phyloP scores from a whole-genome alignment of 192 early-diverging fungal species.

The Coemansia sp. region DNA sequence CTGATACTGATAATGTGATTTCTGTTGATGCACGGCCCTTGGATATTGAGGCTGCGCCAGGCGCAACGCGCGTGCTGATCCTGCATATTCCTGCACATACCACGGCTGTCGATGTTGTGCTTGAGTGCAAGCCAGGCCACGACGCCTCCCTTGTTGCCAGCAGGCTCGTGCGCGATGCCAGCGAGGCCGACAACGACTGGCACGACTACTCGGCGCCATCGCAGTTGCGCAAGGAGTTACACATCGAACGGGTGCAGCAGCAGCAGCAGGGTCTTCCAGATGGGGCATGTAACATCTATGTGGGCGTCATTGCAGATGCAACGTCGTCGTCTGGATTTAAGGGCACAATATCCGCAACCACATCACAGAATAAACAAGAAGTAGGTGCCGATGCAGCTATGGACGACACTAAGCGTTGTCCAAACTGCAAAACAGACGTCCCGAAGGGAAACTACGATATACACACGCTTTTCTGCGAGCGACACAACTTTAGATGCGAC shows the following conservation, averaged over 20 bases:
- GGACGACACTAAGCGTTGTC: constrained; percentile 50
- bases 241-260: constrained; percentile 10
- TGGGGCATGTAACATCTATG: constrained; percentile 19
- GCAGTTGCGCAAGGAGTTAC: constrained; percentile 23
- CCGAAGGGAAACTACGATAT: constrained; percentile 61
- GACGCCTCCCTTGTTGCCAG: constrained; percentile 49
- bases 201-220: constrained; percentile 38
- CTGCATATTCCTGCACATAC: constrained; percentile 18
- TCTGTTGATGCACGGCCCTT: not conserved
- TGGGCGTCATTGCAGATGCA: constrained; percentile 8
- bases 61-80: constrained; percentile 1
- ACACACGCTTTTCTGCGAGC: constrained; percentile 76
- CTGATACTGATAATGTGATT: not conserved
- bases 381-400: not conserved
- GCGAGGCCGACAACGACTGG: constrained; percentile 31
- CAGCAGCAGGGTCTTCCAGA: not conserved
- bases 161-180: constrained; percentile 14
- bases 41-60: constrained; percentile 18
- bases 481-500: constrained; percentile 74
- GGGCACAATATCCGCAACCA: constrained; percentile 6
- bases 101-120: constrained; percentile 5
- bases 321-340: constrained; percentile 5
- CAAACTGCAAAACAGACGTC: constrained; percentile 71
- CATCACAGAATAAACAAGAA: not conserved
- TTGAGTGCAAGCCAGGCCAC: constrained; percentile 21